Conservation (phyloP, 208 protist genomes). For the Leishmania amazonensis region DNA sequence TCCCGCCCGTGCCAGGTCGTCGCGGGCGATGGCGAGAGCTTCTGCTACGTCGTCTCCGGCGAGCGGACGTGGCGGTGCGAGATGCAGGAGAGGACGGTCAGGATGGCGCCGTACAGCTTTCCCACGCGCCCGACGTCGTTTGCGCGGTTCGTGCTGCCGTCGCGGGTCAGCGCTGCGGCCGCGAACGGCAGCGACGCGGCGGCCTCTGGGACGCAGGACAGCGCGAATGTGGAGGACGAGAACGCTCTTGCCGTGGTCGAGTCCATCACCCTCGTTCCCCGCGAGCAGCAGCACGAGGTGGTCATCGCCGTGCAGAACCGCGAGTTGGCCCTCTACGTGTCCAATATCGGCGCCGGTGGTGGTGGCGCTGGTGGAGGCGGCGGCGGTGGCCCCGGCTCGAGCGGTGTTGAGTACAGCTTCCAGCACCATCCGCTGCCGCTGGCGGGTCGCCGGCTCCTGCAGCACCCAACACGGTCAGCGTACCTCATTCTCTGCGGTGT, state of each 20-base stretch:
- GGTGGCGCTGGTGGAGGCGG: slow-evolving; percentile 9
- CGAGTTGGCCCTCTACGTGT: slow-evolving; percentile 66
- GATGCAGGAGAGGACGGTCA: slow-evolving; percentile 51
- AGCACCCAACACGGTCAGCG: slow-evolving; percentile 69
- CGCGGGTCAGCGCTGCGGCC: neutral
- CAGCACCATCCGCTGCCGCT: slow-evolving; percentile 54
- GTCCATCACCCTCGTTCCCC: slow-evolving; percentile 20
- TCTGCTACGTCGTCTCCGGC: slow-evolving; percentile 77
- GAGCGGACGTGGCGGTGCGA: slow-evolving; percentile 75
- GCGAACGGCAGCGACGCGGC: slow-evolving; percentile 7
- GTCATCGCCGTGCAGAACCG: slow-evolving; percentile 66
- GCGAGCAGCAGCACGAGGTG: slow-evolving; percentile 49
- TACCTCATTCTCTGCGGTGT: slow-evolving; percentile 61
- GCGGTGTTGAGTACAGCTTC: slow-evolving; percentile 77
- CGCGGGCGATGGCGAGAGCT: slow-evolving; percentile 60
- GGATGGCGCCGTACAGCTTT: slow-evolving; percentile 79
- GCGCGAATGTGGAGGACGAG: slow-evolving; percentile 17
- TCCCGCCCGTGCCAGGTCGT: slow-evolving; percentile 65
- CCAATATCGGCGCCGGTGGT: slow-evolving; percentile 21
- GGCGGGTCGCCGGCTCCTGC: slow-evolving; percentile 60
- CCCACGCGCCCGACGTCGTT: slow-evolving; percentile 57
- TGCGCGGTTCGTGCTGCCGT: slow-evolving; percentile 58
- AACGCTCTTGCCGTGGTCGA: slow-evolving; percentile 10
- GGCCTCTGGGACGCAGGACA: slow-evolving; percentile 7
- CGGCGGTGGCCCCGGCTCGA: slow-evolving; percentile 20